Base-by-base conservation (phyloP, 331 rosid species). In the Rosa hybrid region DNA sequence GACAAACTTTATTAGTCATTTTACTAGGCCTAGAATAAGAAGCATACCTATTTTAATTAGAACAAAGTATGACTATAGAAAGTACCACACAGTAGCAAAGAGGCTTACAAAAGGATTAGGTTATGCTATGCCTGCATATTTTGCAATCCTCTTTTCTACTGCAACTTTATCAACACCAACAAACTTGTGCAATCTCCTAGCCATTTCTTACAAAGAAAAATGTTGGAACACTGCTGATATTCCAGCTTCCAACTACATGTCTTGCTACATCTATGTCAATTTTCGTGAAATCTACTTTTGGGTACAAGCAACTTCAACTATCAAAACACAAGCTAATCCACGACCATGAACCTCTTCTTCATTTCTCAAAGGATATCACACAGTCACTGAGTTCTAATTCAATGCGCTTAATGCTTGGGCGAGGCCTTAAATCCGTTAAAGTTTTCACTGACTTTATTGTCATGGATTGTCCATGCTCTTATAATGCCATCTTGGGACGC, bases 201-300 rank as follows among this genome's bases (percentile, higher is more conserved):
- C 44, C 44, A 41, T 41, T 41, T 81, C 86, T 89, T 17, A 93
- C 63, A 79, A 90, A 91, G 92, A 86, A 90, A 84, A 91, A 89
- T 12, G 92, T 81, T 0, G 98, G 98, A 84, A 93, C 97, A 42
- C 97, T 90, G 83, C 87, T 86, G 67, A 93, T 77, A 71, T 87
- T 89, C 94, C 94, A 91, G 72, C 79, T 79, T 25, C 87, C 89
- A 44, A 97, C 98, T 11, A 81, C 93, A 41, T 91, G 91, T 20
- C 78, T 81, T 25, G 93, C 98, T 72, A 85, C 89, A 77, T 93
- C 93, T 48, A 93, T 91, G 87, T 93, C 98, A 74, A 85, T 92
- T 82, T 91, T 93, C 64, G 88, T 38, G 77, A 93, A 93, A 10
- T 89, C 92, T 51, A 84, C 86, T 74, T 89, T 90, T 46, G 88